phyloP scores from a whole-genome alignment of 306 rosid species.

The Herpetospermum pedunculosum region DNA sequence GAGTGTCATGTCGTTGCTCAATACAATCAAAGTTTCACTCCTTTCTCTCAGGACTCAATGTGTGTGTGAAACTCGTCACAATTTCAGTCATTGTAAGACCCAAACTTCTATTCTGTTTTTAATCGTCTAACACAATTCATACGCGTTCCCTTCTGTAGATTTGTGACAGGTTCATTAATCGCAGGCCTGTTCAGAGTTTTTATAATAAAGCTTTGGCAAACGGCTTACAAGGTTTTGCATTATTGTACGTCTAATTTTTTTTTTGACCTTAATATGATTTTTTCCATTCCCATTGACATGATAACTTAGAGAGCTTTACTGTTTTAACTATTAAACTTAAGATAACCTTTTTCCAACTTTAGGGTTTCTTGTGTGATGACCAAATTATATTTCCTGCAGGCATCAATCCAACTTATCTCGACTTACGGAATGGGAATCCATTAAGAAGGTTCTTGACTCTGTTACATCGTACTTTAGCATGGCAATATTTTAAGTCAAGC shows the following conservation, averaged over 20 bases:
- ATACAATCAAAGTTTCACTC: neutral
- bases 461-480: conserved; percentile 7
- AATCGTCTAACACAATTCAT: conserved; percentile 7
- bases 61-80: neutral
- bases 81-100: neutral
- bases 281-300: conserved; percentile 7
- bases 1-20: neutral
- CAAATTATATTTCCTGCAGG: conserved; percentile 34
- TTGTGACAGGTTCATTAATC: conserved; percentile 82
- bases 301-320: neutral
- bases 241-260: conserved; percentile 44
- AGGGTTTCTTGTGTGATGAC: neutral
- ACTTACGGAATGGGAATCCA: conserved; percentile 95
- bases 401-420: conserved; percentile 74
- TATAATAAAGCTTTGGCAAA: conserved; percentile 77
- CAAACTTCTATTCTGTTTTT: neutral
- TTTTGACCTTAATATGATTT: neutral
- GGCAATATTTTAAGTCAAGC: neutral
- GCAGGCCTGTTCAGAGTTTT: conserved; percentile 68
- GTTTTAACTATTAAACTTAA: neutral
- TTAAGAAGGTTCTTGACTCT: conserved; percentile 41
- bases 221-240: conserved; percentile 88
- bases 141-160: conserved; percentile 39
- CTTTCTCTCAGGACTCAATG: neutral
- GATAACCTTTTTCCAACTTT: neutral